Percentiles rank a stretch among this genome's conserved stretches.
Conservation (phyloP, 2,329 filamentous ascomycete species). For the Venturia effusa region DNA sequence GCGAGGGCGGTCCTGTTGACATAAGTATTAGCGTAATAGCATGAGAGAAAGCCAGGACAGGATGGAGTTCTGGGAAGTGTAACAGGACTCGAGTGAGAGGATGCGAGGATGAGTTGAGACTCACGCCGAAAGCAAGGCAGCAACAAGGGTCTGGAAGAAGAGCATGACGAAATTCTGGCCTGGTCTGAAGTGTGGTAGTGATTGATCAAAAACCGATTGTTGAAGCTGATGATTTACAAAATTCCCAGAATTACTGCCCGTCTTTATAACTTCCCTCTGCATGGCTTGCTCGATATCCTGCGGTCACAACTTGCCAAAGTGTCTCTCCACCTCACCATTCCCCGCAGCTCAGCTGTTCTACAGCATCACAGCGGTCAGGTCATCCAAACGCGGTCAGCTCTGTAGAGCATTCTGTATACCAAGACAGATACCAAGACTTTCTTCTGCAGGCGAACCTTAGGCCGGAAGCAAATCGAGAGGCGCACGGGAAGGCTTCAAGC, state of each 20-base stretch:
- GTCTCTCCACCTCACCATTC: background rate
- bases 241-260: background rate
- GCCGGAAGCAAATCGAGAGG: no score
- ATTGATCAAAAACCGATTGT: background rate
- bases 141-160: background rate
- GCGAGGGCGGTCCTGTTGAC: background rate
- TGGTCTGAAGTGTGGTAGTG: background rate
- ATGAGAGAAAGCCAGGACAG: background rate
- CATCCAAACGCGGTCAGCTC: background rate
- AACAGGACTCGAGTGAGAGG: background rate
- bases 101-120: background rate
- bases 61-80: no score
- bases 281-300: background rate
- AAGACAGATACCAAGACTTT: background rate
- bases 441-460: no score
- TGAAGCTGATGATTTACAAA: background rate
- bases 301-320: background rate
- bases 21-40: background rate
- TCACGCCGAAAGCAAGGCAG: slow-evolving; percentile 2
- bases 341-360: background rate
- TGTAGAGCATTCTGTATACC: background rate
- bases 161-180: background rate
- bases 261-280: background rate
- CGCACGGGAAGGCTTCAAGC: background rate
- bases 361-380: background rate